These are phyloP conservation scores for Wickerhamiella azyma DNA, from an alignment of 805 yeast genomes.

Conservation along the genomic window DNA sequence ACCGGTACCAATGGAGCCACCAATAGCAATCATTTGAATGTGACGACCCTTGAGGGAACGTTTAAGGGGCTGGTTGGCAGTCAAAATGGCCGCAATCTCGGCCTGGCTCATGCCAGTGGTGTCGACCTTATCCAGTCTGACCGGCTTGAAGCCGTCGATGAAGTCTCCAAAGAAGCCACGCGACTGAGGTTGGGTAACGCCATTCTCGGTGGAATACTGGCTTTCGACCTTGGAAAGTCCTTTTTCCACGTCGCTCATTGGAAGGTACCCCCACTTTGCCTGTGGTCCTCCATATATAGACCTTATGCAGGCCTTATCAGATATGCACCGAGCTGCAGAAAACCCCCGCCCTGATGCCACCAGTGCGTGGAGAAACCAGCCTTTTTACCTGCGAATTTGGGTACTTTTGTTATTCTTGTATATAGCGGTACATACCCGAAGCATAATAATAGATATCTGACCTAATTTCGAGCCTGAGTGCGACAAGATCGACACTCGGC, in stretches of 20 bases:
- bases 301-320: not conserved
- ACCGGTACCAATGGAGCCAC: constrained; percentile 69
- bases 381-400: no score
- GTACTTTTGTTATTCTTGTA: no score
- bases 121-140: constrained; percentile 11
- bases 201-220: not conserved
- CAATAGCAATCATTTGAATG: constrained; percentile 50
- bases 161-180: constrained; percentile 7
- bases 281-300: not conserved
- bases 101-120: constrained; percentile 25
- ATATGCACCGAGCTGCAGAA: not conserved
- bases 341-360: not conserved
- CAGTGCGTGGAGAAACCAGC: not conserved
- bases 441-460: no score
- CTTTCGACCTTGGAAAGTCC: constrained; percentile 3
- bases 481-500: no score
- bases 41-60: constrained; percentile 26
- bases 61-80: constrained; percentile 24
- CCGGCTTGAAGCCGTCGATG: constrained; percentile 18
- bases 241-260: constrained; percentile 7
- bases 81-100: constrained; percentile 14
- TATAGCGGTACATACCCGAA: not conserved
- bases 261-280: no score
- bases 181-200: not conserved
- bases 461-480: no score